phyloP scores from a whole-genome alignment of 495 filamentous ascomycete genomes.

The Trichoderma virens region DNA sequence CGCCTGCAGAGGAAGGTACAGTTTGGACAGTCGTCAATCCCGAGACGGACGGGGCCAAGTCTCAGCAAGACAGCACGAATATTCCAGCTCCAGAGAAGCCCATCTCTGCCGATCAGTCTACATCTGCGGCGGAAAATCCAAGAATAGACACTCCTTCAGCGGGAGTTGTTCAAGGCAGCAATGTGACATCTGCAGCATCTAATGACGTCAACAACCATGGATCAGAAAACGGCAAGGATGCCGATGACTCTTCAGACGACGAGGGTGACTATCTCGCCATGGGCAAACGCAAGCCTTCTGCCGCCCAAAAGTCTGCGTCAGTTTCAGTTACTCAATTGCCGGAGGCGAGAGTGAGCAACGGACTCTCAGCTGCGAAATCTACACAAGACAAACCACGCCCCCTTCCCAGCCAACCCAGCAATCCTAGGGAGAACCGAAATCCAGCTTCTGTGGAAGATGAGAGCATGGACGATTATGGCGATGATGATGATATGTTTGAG shows the following conservation, averaged over 20 bases:
- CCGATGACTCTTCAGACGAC: not conserved
- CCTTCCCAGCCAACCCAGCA: not conserved
- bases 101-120: not conserved
- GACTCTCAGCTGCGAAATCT: not conserved
- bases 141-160: not conserved
- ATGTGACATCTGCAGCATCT: not conserved
- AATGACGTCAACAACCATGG: not conserved
- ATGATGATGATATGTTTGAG: conserved; percentile 20
- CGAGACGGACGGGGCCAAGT: not conserved
- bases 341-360: not conserved
- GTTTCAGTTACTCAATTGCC: not conserved
- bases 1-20: conserved; percentile 22
- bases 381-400: not conserved
- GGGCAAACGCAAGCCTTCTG: not conserved
- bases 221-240: not conserved
- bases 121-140: not conserved
- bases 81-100: not conserved
- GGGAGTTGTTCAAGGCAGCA: not conserved
- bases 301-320: not conserved
- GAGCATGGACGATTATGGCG: conserved; percentile 8
- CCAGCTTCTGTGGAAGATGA: not conserved
- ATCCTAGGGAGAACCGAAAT: not conserved
- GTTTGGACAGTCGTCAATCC: conserved; percentile 23
- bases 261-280: not conserved
- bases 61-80: not conserved